Base-by-base conservation (phyloP, 768 basidiomycete species). In the Leccinellum luteum region DNA sequence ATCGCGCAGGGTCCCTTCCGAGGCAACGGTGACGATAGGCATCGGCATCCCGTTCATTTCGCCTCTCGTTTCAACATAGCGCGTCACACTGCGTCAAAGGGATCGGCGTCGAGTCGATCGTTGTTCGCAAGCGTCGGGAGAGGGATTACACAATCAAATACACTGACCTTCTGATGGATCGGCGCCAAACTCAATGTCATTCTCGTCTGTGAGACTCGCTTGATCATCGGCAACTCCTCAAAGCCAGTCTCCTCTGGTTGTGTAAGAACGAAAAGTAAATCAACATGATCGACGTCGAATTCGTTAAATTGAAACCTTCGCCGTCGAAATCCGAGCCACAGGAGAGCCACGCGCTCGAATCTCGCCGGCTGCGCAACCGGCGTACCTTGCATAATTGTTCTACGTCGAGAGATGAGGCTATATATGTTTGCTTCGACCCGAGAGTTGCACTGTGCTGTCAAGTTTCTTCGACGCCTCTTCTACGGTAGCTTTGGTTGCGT, bases 211-310 rank as follows among this genome's bases (percentile, higher is more conserved):
- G 41, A 35, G 55, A 60, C 48, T 32, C 48, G 52, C 25, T 52
- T 51, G 35, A 25, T 25, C 35, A 25, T 25, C 35, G 17, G 35
- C 8, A n/a, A 38, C 35, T 38, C 25, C 25, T 4, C 25, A 25
- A 25, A 25, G 25, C 25, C 25, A 25, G 25, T 7, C 38, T 41
- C 48, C 60, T 60, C 57, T 64, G 57, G 19, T 23, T 45, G 19
- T 49, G 62, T 31, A 64, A 59, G 57, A 67, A 61, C 28, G 15
- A 47, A 58, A 64, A 59, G 57, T 32, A 23, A 41, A 62, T 69
- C 57, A 60, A 28, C 8, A 19, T 45, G 68, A 69, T 68, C 68
- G 68, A 65, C 62, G 45, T 59, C 67, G 63, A 67, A 64, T 63
- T 57, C 44, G 49, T 52, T 52, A 56, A 44, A 60, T 58, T 45